Base-by-base conservation (phyloP, 345 rosid species). In the Hibiscus trionum region DNA sequence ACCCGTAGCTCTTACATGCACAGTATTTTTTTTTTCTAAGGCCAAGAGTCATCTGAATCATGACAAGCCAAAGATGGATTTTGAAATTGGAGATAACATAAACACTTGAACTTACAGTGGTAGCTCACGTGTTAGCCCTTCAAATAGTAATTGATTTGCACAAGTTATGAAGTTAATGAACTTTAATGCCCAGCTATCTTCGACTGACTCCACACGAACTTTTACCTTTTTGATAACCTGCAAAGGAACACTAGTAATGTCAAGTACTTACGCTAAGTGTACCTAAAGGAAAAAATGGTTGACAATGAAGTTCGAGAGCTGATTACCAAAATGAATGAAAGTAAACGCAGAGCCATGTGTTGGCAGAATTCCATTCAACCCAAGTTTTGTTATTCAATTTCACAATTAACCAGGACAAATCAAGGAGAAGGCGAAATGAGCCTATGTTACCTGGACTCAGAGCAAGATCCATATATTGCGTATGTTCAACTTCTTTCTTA, bases 101-200 rank as follows among this genome's bases (percentile, higher is more conserved):
- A 73, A 70, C 62, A 39, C 39, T 31, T 16, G 33, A 80, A 83
- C 98, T 87, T 83, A 93, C 98, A 93, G 46, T 11, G 86, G 83
- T 59, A 93, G 77, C 80, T 93, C 98, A 72, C 95, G 98, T 1
- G 98, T 93, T 73, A 83, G 62, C 50, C 96, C 95, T 74, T 90
- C 86, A 12, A 80, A 77, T 79, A 93, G 68, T 67, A 89, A 84
- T 35, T 90, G 98, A 66, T 88, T 84, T 53, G 82, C 83, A 49
- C 93, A 86, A 2, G 77, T 76, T 19, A 90, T 86, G 76, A 85
- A 90, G 82, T 85, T 85, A n/a, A 88, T 9, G 2, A 93, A 79
- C 76, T 86, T 89, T 69, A 86, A 7, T 3, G 95, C 98, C 88
- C 98, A 93, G 42, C 49, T 72, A 76, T 93, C 97, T 88, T 93